Conservation (phyloP, 768 basidiomycete species). For the Pisolithus orientalis region DNA sequence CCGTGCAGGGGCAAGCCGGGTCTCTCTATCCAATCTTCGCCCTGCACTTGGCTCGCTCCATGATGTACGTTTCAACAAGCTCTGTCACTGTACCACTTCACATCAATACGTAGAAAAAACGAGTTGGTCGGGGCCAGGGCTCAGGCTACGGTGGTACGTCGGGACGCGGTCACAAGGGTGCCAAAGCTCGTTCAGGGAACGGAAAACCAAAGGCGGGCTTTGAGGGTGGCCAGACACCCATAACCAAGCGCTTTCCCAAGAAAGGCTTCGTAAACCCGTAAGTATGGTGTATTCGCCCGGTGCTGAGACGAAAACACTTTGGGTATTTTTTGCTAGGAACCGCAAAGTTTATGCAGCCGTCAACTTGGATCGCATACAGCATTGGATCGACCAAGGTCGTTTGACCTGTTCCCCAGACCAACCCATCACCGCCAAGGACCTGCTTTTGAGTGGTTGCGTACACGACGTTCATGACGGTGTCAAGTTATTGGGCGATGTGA, state of each 20-base stretch:
- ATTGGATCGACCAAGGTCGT: constrained; percentile 85
- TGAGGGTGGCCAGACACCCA: constrained; percentile 95
- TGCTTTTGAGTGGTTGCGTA: constrained; percentile 81
- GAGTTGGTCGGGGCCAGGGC: constrained; percentile 89
- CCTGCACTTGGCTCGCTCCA: constrained; percentile 69
- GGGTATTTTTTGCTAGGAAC: constrained; percentile 43
- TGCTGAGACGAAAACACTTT: not conserved
- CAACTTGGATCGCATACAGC: constrained; percentile 81
- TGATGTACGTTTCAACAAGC: constrained; percentile 38
- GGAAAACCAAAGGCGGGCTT: constrained; percentile 80
- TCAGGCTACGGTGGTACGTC: constrained; percentile 90
- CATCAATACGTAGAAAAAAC: constrained; percentile 65
- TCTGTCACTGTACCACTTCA: not conserved
- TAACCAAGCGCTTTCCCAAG: constrained; percentile 88
- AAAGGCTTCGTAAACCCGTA: constrained; percentile 91
- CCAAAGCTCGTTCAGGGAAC: constrained; percentile 86
- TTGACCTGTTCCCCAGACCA: constrained; percentile 69
- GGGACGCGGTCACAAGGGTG: constrained; percentile 92
- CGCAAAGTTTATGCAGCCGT: constrained; percentile 74
- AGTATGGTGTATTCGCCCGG: constrained; percentile 24
- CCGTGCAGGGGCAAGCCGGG: constrained; percentile 30
- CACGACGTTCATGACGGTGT: constrained; percentile 88
- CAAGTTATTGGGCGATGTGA: constrained; percentile 81
- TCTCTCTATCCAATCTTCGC: constrained; percentile 65
- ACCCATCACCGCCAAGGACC: constrained; percentile 83